These are phyloP conservation scores for Nakataea oryzae DNA, from an alignment of 2,329 filamentous ascomycete species.

Conservation along the genomic window DNA sequence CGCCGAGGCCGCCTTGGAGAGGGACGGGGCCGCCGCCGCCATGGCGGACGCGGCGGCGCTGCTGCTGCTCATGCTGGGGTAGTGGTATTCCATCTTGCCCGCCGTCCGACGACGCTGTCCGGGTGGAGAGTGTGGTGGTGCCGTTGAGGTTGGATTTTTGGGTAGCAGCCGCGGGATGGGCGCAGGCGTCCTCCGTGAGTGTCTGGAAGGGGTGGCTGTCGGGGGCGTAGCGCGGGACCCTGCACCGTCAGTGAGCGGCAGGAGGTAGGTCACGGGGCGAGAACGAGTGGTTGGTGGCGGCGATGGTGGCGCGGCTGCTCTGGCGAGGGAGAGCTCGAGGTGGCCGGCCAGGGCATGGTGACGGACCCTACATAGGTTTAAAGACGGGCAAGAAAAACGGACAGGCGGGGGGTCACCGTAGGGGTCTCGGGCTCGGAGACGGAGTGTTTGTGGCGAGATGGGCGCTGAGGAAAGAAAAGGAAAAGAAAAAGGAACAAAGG, in stretches of 20 bases:
- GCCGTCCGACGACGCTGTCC: too few relatives aligned
- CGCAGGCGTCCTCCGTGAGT: background rate
- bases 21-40: too few relatives aligned
- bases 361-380: background rate
- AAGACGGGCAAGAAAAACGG: background rate
- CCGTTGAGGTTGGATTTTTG: too few relatives aligned
- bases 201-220: conserved; percentile 8
- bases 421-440: background rate
- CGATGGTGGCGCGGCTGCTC: background rate
- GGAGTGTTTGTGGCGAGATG: background rate
- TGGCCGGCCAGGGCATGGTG: conserved; percentile 1
- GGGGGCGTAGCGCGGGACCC: conserved; percentile 18
- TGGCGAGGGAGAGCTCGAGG: background rate
- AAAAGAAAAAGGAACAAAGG: background rate
- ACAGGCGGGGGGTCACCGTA: too few relatives aligned
- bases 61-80: too few relatives aligned
- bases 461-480: background rate
- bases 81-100: too few relatives aligned
- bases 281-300: background rate
- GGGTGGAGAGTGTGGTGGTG: too few relatives aligned
- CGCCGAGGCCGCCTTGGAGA: too few relatives aligned
- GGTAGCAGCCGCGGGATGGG: background rate
- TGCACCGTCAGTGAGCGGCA: conserved; percentile 23
- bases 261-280: conserved; percentile 20
- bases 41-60: too few relatives aligned